These are phyloP conservation scores for Glaciozyma martinii DNA, from an alignment of 768 basidiomycete species.

Conservation along the genomic window DNA sequence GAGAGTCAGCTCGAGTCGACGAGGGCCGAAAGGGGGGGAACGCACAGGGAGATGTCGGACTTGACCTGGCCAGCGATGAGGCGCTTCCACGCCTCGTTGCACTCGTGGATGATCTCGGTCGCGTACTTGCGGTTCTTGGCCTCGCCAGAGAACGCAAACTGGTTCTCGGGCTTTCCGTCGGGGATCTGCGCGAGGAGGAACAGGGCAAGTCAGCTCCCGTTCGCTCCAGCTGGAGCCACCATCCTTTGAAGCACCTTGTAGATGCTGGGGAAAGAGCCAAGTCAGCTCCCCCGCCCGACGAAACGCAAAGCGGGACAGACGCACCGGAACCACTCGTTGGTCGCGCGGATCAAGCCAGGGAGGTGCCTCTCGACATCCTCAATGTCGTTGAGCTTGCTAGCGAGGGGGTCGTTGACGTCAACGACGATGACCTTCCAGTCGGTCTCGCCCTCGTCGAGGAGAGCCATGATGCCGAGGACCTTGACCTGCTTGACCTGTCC, in stretches of 20 bases:
- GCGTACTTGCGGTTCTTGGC: slow-evolving; percentile 99
- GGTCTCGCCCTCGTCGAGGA: slow-evolving; percentile 98
- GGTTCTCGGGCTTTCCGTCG: slow-evolving; percentile 56
- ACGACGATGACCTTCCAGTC: slow-evolving; percentile 99
- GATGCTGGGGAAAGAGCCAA: slow-evolving; percentile 51
- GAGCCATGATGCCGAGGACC: slow-evolving; percentile 98
- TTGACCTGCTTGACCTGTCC: slow-evolving; percentile 99
- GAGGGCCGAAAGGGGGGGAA: neutral
- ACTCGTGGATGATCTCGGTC: slow-evolving; percentile 96
- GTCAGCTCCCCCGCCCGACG: neutral
- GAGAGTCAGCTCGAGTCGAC: neutral
- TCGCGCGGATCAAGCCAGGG: slow-evolving; percentile 89
- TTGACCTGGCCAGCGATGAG: slow-evolving; percentile 66
- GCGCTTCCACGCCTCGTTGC: slow-evolving; percentile 96
- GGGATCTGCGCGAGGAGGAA: slow-evolving; percentile 38
- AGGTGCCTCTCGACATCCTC: slow-evolving; percentile 98
- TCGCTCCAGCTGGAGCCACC: neutral
- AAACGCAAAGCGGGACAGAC: slow-evolving; percentile 9
- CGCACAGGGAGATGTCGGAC: slow-evolving; percentile 73
- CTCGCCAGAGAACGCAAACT: slow-evolving; percentile 96
- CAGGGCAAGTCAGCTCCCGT: neutral
- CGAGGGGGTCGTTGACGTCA: slow-evolving; percentile 89
- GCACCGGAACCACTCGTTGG: slow-evolving; percentile 98
- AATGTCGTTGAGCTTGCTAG: slow-evolving; percentile 92
- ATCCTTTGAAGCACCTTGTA: slow-evolving; percentile 63